Evolutionary conservation across 768 basidiomycete species (phyloP).

Genomic region (Lactarius sanguifluus): DNA sequence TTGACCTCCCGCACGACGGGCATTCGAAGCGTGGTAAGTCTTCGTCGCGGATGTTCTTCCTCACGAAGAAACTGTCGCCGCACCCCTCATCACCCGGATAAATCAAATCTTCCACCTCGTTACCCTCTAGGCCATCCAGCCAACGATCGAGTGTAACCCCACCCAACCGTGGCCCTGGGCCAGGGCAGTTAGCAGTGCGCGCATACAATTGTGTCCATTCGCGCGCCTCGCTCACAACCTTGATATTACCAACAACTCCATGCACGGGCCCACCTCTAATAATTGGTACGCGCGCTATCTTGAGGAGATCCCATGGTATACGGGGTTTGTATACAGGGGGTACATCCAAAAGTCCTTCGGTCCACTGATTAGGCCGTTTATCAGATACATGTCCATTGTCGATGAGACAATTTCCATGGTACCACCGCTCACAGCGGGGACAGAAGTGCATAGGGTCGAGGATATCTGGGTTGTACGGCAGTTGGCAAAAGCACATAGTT

Average conservation of each 20-base stretch:
- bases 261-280: slow-evolving; percentile 14
- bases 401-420: slow-evolving; percentile 11
- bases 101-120: slow-evolving; percentile 22
- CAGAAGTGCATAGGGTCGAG: slow-evolving; percentile 11
- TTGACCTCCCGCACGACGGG: slow-evolving; percentile 4
- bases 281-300: slow-evolving; percentile 9
- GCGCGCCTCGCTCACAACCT: slow-evolving; percentile 16
- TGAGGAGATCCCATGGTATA: slow-evolving; percentile 13
- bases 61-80: background rate
- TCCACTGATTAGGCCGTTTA: background rate
- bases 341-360: background rate
- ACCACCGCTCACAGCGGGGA: slow-evolving; percentile 18
- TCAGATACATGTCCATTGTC: background rate
- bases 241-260: slow-evolving; percentile 19
- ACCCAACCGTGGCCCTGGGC: background rate
- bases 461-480: slow-evolving; percentile 11
- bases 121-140: slow-evolving; percentile 19
- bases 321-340: background rate
- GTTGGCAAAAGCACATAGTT: slow-evolving; percentile 9
- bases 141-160: slow-evolving; percentile 18
- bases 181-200: background rate
- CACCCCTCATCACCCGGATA: slow-evolving; percentile 21
- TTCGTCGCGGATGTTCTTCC: background rate
- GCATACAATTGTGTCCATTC: slow-evolving; percentile 13
- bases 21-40: background rate